Evolutionary conservation across 108 stramenopile genomes (phyloP).

Genomic region (Cyclotella cryptica): DNA sequence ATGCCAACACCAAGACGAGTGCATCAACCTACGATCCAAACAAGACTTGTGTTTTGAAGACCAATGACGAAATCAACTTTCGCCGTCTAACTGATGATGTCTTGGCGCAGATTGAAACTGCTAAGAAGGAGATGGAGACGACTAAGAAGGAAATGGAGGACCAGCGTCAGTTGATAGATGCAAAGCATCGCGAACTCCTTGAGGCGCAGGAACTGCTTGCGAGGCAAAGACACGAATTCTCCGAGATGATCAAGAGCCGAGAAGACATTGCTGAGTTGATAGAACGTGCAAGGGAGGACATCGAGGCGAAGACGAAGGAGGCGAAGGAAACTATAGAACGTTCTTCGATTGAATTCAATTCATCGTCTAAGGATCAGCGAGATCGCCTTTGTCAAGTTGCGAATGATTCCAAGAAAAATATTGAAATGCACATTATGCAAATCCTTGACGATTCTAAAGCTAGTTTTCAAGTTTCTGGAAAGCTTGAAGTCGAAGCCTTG

Average conservation of each 20-base stretch:
- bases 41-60: background rate
- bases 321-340: background rate
- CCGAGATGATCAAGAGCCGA: background rate
- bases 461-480: constrained; percentile 4
- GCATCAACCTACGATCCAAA: background rate
- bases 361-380: background rate
- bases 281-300: background rate
- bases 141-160: too few species aligned
- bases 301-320: background rate
- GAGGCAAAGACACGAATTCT: too few species aligned
- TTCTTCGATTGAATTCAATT: background rate
- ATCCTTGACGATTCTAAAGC: background rate
- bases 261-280: background rate
- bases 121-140: too few species aligned
- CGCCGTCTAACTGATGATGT: too few species aligned
- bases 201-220: too few species aligned
- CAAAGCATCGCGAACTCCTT: too few species aligned
- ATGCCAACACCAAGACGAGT: background rate
- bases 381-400: background rate
- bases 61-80: too few species aligned
- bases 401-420: background rate
- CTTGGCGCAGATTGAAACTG: too few species aligned
- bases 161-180: too few species aligned
- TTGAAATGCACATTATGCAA: background rate
- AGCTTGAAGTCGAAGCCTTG: constrained; percentile 1